Base-by-base conservation (phyloP, 768 basidiomycete species). In the Holtermanniella nyarrowii region DNA sequence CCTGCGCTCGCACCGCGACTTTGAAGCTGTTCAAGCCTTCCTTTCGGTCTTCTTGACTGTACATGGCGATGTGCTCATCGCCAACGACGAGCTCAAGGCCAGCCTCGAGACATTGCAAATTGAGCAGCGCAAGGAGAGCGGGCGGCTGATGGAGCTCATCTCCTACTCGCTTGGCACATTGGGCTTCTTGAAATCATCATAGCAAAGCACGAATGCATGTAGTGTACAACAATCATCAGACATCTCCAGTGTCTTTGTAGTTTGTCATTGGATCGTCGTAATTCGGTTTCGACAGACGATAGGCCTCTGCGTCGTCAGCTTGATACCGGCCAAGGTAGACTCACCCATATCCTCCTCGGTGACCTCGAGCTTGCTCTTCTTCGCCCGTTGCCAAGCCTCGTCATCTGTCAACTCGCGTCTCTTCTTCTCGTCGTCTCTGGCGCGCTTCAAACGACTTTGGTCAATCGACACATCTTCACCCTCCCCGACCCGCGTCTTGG, bases 211-310 rank as follows among this genome's bases (percentile, higher is more conserved):
- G 40, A 20, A 4, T 14, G 23, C 14, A 25, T 49, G 44, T 4
- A 37, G 48, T 14, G 10, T 42, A n/a, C 20, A 22, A 5, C 48
- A 21, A 11, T 41, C 40, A 26, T 44, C 53, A 61, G 31, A 37
- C 31, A 27, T 59, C 62, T 25, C 60, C 65, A 7, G 60, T 39
- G 45, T 89, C 89, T 46, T 87, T 77, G 67, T 90, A 89, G 69
- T 86, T 87, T 39, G 86, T 85, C 89, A 95, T 95, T 3, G 89
- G 89, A 71, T 95, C 89, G 52, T 89, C 86, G 44, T 77, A 75
- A 1, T 80, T 78, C 47, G 80, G 79, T 58, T 78, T 79, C 24
- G 70, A 77, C 79, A 88, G 82, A 52, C 89, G 79, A 71, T 91
- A 95, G n/a, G 85, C 86, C 83, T 95, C 88, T 64, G 54, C 41